phyloP scores from a whole-genome alignment of 805 yeast species.

The Wickerhamomyces mucosus region DNA sequence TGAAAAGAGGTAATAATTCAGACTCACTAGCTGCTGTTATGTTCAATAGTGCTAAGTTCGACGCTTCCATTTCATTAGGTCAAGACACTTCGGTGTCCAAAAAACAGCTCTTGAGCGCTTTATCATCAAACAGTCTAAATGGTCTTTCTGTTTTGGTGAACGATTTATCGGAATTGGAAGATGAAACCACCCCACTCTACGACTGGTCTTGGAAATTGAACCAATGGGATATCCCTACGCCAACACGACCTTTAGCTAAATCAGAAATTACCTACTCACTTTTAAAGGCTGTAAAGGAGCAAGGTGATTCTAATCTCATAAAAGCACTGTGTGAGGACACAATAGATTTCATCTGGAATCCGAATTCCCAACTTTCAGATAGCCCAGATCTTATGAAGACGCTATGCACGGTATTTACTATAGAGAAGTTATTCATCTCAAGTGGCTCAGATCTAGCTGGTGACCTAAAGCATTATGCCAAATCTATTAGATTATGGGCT shows the following conservation, averaged over 20 bases:
- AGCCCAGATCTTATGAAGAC: constrained; percentile 4
- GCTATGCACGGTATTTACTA: constrained; percentile 6
- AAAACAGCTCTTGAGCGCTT: constrained; percentile 24
- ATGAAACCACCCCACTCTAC: constrained; percentile 30
- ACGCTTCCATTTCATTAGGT: constrained; percentile 25
- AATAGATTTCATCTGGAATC: too few relatives aligned
- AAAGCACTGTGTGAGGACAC: too few relatives aligned
- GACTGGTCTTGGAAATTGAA: constrained; percentile 71
- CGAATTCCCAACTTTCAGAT: too few relatives aligned
- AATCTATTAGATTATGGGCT: constrained; percentile 26
- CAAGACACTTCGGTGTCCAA: constrained; percentile 5
- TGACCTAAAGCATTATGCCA: constrained; percentile 4
- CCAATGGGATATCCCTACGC: constrained; percentile 64
- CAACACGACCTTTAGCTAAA: constrained; percentile 26
- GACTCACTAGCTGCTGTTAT: constrained; percentile 34
- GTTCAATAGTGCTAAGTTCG: constrained; percentile 49
- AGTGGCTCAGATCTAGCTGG: not conserved
- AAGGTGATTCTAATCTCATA: too few relatives aligned
- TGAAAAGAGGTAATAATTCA: constrained; percentile 22
- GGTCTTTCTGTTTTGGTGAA: constrained; percentile 46
- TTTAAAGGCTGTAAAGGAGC: constrained; percentile 37
- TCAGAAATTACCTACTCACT: constrained; percentile 42
- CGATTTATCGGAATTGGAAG: constrained; percentile 10
- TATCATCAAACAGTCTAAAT: constrained; percentile 42
- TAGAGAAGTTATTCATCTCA: constrained; percentile 6